Evolutionary conservation across 1,284 basidiomycete species (phyloP), one percentile per base, ranked within the genome.

Genomic region (Trametes sp.): DNA sequence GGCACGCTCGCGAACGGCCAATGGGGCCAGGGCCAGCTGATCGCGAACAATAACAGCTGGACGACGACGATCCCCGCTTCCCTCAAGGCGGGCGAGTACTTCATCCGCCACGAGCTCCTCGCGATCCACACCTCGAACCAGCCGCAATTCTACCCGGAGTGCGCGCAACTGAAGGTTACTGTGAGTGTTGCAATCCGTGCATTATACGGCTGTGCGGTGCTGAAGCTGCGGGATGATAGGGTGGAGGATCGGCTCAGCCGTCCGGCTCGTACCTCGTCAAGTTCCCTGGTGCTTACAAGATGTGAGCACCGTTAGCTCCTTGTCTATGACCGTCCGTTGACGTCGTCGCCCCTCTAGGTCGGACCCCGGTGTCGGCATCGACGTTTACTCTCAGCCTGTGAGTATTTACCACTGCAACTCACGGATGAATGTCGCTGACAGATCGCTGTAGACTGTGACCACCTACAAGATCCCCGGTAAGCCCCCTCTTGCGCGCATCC

Each of bases 81-180:
- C 19, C 69, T 80, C 24, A 67, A 75, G 21, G 65, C 73, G 8
- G 78, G 78, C 52, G 73, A 77, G 62, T 80, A 79, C 69, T 64
- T 79, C 66, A 72, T 79, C 55, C 75, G 77, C 54, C 75, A 77
- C 65, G 76, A 77, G 69, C 72, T 74, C 10, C 69, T 78, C 41
- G 71, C 75, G n/a, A 71, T 78, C 45, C 71, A 76, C 65, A 74
- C 74, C 13, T 65, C 75, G 24, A 65, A 75, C 66, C 72, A 74
- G 59, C 77, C 74, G 8, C 76, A 78, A 59, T 79, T 80, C 70
- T 80, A 80, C 63, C 75, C 77, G 23, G 76, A 79, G 62, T 79
- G 77, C 62, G 78, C 76, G 31, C 79, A 80, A 68, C 62, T 80
- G 14, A 71, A 70, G 42, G 36, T 79, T 29, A 79, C 78, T 11